Evolutionary conservation across 495 filamentous ascomycete genomes (phyloP).

Genomic region (Emericellopsis terricola): DNA sequence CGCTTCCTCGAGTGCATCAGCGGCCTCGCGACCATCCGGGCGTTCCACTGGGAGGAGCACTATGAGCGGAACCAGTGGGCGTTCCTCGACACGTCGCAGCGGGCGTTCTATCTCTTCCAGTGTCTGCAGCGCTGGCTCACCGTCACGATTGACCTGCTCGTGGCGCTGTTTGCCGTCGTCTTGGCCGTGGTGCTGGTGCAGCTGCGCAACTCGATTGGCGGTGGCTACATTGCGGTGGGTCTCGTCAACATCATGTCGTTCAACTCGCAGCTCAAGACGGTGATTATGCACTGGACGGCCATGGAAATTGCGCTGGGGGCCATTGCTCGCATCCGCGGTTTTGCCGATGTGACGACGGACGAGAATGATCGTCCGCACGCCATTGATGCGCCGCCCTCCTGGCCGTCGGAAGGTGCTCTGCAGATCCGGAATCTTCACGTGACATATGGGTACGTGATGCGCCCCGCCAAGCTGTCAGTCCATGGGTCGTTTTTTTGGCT

Average conservation of each 20-base stretch:
- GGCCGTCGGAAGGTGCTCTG: slow-evolving; percentile 27
- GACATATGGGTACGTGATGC: slow-evolving; percentile 1
- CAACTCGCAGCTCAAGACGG: slow-evolving; percentile 13
- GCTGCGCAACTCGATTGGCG: slow-evolving; percentile 12
- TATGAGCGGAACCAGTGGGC: slow-evolving; percentile 26
- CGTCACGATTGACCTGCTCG: slow-evolving; percentile 26
- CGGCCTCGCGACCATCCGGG: slow-evolving; percentile 30
- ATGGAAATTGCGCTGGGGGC: slow-evolving; percentile 25
- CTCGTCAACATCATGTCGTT: slow-evolving; percentile 19
- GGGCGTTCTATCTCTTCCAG: slow-evolving; percentile 31
- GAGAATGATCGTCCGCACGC: slow-evolving; percentile 21
- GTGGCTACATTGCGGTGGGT: slow-evolving; percentile 19
- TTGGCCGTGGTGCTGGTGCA: slow-evolving; percentile 21
- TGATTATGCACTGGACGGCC: slow-evolving; percentile 19
- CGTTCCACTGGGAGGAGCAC: slow-evolving; percentile 25
- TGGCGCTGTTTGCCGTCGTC: slow-evolving; percentile 18
- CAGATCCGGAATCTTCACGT: slow-evolving; percentile 23
- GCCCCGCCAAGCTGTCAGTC: not conserved
- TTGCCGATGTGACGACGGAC: slow-evolving; percentile 26
- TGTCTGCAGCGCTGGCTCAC: slow-evolving; percentile 36
- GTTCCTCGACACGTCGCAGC: slow-evolving; percentile 34
- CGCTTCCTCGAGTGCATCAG: slow-evolving; percentile 29
- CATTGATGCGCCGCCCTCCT: slow-evolving; percentile 26
- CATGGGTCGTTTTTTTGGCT: not conserved
- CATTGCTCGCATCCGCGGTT: slow-evolving; percentile 36